Base-by-base conservation (phyloP, 148 eudicot species). In the Camellia lanceoleosa region DNA sequence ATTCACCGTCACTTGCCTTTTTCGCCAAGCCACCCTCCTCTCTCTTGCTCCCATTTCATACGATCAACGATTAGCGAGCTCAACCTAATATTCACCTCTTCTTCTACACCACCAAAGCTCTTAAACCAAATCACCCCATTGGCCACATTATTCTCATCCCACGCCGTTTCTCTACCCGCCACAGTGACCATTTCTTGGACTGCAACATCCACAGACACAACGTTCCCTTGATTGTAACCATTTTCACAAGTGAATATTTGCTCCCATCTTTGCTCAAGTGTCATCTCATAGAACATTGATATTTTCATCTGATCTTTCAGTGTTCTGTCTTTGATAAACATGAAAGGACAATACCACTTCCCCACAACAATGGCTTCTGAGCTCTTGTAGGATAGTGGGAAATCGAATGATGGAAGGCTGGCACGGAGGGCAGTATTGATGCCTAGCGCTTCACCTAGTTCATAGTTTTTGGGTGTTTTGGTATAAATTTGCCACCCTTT, bases 41-140 rank as follows among this genome's bases (percentile, higher is more conserved):
- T 86, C 65, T 76, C 88, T 83, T 89, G 82, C 81, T 93, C 95
- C 95, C 94, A 91, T 64, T 76, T 86, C 92, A 92, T 92, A 52
- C 95, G 86, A 46, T 89, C 88, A 7, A 89, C 68, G 78, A 92
- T 63, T 71, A 86, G 79, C 42, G 64, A 71, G 69, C 93, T 93
- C 60, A 92, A 58, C 68, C 95, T 94, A 7, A 93, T 78, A 3
- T 78, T 69, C 46, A 20, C 68, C 67, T 80, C 79, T n/a, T 44
- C 75, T 12, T 70, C 87, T 5, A 5, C 51, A 14, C 20, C 59
- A 12, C 65, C 81, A 47, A 6, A 68, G 61, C 77, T 64, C 67
- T 16, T 80, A 56, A 86, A 92, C 94, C 91, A 89, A 12, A 88
- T 78, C 46, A 86, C 84, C 20, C 85, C 85, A 52, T 76, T 83